Base-by-base conservation (phyloP, 2,329 filamentous ascomycete species). In the Penicillium sp. region DNA sequence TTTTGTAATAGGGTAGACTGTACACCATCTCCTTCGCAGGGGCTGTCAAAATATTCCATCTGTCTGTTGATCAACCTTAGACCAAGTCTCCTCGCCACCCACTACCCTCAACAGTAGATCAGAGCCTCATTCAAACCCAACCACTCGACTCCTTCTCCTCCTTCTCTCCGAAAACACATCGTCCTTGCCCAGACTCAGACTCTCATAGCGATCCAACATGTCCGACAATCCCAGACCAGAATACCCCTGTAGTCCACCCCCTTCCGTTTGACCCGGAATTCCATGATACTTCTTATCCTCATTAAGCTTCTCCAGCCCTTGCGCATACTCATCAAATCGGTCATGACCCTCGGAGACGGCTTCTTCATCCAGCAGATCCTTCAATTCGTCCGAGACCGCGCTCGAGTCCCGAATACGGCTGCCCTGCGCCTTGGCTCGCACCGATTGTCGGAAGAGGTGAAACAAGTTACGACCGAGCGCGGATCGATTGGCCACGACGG, bases 151-250 rank as follows among this genome's bases (percentile, higher is more conserved):
- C 45, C 18, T 29, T 43, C 7, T 49, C 5, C 51, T 54, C 38
- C 43, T 42, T 47, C 62, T 50, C 43, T 60, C 57, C 5, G 51
- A 38, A 12, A 59, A 49, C 7, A 64, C 48, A 37, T 62, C 57
- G 38, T 69, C 65, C 38, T 66, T 67, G 3, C 67, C 67, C 42
- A 69, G 40, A 48, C 66, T 69, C 46, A 70, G 50, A 48, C 61
- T 66, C 46, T 70, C 67, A 46, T 69, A 70, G 3, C 60, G 60
- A 50, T 67, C 66, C 35, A 70, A 55, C 67, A 70, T 70, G 25
- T 69, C 66, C 12, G 58, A 66, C 2, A 70, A 52, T 6, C 58
- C 54, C 33, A 64, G 38, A 4, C 60, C 59, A n/a, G 59, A 53
- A 39, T 62, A 63, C 27, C 59, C 52, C 45, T 64, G 62, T 11